Evolutionary conservation across 2,329 filamentous ascomycete species (phyloP).

Genomic region (Colletotrichum viniferum): DNA sequence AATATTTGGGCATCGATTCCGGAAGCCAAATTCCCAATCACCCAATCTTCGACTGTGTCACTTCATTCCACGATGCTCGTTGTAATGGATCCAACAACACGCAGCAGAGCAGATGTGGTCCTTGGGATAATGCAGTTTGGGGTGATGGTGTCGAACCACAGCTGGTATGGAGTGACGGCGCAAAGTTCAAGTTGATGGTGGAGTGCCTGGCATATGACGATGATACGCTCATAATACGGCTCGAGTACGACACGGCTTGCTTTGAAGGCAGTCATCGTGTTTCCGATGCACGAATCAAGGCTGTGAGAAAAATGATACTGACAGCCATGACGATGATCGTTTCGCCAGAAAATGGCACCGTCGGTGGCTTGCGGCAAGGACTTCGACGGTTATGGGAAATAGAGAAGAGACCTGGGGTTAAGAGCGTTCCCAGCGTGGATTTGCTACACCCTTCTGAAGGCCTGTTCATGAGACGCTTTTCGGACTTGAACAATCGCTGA

Average conservation of each 20-base stretch:
- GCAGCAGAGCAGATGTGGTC: background rate
- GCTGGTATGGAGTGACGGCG: slow-evolving; percentile 15
- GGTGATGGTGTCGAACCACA: background rate
- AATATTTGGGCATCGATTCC: slow-evolving; percentile 18
- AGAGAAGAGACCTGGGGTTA: background rate
- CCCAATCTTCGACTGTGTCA: slow-evolving; percentile 27
- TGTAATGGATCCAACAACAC: background rate
- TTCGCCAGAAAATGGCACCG: background rate
- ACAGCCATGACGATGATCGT: background rate
- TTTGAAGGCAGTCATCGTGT: background rate
- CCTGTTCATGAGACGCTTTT: background rate
- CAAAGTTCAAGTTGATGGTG: slow-evolving; percentile 24
- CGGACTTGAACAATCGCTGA: background rate
- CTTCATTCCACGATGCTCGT: slow-evolving; percentile 25
- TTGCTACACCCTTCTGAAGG: background rate
- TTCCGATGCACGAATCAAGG: background rate
- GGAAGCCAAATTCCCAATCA: slow-evolving; percentile 12
- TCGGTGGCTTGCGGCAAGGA: background rate
- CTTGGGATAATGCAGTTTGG: background rate
- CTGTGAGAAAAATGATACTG: background rate
- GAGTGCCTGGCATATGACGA: slow-evolving; percentile 18
- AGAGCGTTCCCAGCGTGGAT: background rate
- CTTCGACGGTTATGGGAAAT: background rate
- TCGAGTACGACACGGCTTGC: slow-evolving; percentile 19
- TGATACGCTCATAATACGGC: background rate